Evolutionary conservation across 1,139 yeast genomes (phyloP).

Genomic region (Lodderomyces beijingensis): DNA sequence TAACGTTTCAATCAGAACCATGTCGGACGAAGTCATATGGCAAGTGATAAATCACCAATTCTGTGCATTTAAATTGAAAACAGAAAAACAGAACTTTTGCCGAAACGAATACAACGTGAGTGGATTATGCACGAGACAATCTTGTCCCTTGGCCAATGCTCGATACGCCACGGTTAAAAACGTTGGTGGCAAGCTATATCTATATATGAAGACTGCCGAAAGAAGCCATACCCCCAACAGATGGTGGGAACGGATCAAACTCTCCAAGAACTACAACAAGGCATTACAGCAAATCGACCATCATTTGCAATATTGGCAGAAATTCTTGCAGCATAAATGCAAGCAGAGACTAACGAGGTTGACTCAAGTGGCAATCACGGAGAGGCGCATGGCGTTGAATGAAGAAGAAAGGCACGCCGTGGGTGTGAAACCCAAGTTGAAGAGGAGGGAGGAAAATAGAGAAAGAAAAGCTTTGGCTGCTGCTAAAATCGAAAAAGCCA

Average conservation of each 20-base stretch:
- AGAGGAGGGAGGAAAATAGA: conserved; percentile 87
- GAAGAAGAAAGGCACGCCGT: conserved; percentile 92
- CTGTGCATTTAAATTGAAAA: conserved; percentile 81
- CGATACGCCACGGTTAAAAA: conserved; percentile 92
- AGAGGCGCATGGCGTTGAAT: conserved; percentile 83
- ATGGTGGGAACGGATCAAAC: conserved; percentile 89
- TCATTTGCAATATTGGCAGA: conserved; percentile 88
- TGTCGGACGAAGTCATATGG: conserved; percentile 74
- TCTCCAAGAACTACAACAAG: conserved; percentile 80
- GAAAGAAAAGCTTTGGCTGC: conserved; percentile 96
- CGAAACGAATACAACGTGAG: conserved; percentile 85
- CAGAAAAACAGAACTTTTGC: conserved; percentile 80
- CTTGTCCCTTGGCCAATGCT: conserved; percentile 95
- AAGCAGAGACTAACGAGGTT: conserved; percentile 92
- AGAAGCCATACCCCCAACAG: conserved; percentile 93
- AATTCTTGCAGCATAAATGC: conserved; percentile 85
- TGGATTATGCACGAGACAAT: conserved; percentile 87
- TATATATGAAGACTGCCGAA: conserved; percentile 96
- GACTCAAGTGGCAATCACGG: conserved; percentile 95
- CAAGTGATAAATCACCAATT: conserved; percentile 86
- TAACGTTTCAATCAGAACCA: too few relatives aligned
- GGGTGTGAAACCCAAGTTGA: conserved; percentile 88
- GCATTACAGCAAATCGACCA: conserved; percentile 88
- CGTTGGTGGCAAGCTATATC: conserved; percentile 80
- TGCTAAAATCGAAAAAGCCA: conserved; percentile 93